Evolutionary conservation across 352 stramenopile species (phyloP).

Genomic region (Phytophthora capsici): DNA sequence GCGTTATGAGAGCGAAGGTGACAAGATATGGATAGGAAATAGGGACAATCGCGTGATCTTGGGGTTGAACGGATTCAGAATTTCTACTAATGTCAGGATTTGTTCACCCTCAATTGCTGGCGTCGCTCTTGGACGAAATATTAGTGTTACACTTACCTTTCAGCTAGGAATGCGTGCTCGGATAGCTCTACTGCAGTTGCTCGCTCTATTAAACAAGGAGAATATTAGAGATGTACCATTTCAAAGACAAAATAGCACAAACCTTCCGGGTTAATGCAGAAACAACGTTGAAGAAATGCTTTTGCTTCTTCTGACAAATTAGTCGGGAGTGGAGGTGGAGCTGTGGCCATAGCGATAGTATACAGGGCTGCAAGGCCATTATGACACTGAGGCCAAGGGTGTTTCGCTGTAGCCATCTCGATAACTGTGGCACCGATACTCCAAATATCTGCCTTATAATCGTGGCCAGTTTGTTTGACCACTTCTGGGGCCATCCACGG

Average conservation of each 20-base stretch:
- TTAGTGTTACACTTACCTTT: constrained; percentile 37
- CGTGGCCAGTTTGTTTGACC: constrained; percentile 77
- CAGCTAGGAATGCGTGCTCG: constrained; percentile 61
- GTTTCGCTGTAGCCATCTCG: constrained; percentile 81
- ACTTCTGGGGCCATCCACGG: constrained; percentile 88
- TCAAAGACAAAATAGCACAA: not conserved
- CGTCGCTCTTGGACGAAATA: constrained; percentile 1
- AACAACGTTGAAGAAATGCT: constrained; percentile 68
- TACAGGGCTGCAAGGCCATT: constrained; percentile 76
- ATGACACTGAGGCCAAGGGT: constrained; percentile 69
- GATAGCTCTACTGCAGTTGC: constrained; percentile 70
- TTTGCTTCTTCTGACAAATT: constrained; percentile 56
- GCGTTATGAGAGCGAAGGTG: not conserved
- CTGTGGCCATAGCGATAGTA: constrained; percentile 63
- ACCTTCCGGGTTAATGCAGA: constrained; percentile 80
- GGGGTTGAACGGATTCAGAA: constrained; percentile 1
- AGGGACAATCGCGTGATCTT: not conserved
- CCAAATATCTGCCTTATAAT: constrained; percentile 84
- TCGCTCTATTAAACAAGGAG: constrained; percentile 44
- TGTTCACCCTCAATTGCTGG: not conserved
- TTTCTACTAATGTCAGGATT: constrained; percentile 1
- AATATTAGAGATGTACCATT: constrained; percentile 5
- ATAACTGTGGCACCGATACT: constrained; percentile 82
- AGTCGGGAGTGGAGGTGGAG: constrained; percentile 58
- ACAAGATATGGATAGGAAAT: too few relatives aligned